Evolutionary conservation across 2,329 filamentous ascomycete species (phyloP).

Genomic region (Epichloe glyceriae): DNA sequence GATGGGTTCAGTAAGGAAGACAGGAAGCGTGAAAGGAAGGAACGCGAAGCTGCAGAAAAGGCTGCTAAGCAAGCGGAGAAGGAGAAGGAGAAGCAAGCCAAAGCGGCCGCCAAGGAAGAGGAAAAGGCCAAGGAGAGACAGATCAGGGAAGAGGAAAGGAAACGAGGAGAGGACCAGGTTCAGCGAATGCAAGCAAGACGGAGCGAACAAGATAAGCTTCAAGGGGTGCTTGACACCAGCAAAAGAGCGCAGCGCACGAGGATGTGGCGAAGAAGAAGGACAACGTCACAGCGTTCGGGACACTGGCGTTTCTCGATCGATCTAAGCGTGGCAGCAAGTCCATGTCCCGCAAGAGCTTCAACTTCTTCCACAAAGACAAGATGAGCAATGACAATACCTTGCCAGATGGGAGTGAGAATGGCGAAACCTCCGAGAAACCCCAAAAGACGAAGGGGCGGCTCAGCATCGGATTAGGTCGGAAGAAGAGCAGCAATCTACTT

Average conservation of each 20-base stretch:
- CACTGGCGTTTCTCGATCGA: conserved; percentile 43
- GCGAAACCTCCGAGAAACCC: conserved; percentile 27
- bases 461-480: conserved; percentile 52
- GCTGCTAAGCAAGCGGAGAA: conserved; percentile 37
- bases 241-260: conserved; percentile 47
- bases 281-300: conserved; percentile 22
- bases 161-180: conserved; percentile 38
- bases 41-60: conserved; percentile 42
- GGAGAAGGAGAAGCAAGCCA: conserved; percentile 27
- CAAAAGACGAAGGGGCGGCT: conserved; percentile 51
- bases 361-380: conserved; percentile 47
- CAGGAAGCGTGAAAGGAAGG: conserved; percentile 57
- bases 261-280: conserved; percentile 28
- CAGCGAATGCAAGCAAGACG: conserved; percentile 38
- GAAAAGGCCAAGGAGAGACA: conserved; percentile 11
- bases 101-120: conserved; percentile 18
- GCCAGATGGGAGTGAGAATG: conserved; percentile 19
- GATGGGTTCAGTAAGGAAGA: conserved; percentile 41
- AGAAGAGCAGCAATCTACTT: conserved; percentile 48
- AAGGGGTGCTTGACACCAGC: conserved; percentile 52
- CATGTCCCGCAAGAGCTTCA: conserved; percentile 63
- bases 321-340: conserved; percentile 65
- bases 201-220: conserved; percentile 49
- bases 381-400: conserved; percentile 11
- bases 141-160: conserved; percentile 20